A percentile compares a stretch with the other conserved stretches of the same genome.
Conservation (phyloP, 495 filamentous ascomycete species). For the Penicillium herquei region DNA sequence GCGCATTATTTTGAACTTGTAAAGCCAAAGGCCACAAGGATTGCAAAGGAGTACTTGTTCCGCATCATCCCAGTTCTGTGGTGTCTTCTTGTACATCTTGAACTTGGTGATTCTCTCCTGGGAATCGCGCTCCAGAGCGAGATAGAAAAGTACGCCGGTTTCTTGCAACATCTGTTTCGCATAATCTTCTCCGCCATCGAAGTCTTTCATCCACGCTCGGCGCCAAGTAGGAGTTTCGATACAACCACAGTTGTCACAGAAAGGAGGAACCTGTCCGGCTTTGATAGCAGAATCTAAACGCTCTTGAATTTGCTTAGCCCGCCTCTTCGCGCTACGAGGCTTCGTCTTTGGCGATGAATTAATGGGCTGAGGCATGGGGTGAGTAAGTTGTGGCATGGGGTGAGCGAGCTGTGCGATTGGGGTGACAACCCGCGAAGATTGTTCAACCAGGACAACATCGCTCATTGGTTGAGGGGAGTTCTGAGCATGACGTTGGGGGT, state of each 20-base stretch:
- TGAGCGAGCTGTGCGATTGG: no score
- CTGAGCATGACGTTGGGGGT: conserved; percentile 42
- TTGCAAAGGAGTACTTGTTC: conserved; percentile 77
- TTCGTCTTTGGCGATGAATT: conserved; percentile 29
- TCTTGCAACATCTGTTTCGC: conserved; percentile 66
- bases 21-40: conserved; percentile 92
- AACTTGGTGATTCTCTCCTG: conserved; percentile 59
- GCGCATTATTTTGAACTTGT: conserved; percentile 80
- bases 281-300: conserved; percentile 63
- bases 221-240: conserved; percentile 96
- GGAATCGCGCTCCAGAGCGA: conserved; percentile 59
- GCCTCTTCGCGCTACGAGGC: conserved; percentile 34
- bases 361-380: not conserved
- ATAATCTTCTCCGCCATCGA: conserved; percentile 58
- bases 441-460: conserved; percentile 34
- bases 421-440: no score
- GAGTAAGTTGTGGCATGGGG: no score
- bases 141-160: conserved; percentile 59
- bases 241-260: conserved; percentile 87
- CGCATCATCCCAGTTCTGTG: conserved; percentile 60
- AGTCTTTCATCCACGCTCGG: conserved; percentile 74
- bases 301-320: conserved; percentile 41
- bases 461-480: conserved; percentile 47
- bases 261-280: conserved; percentile 75
- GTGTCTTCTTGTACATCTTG: conserved; percentile 74